Evolutionary conservation across 2,329 filamentous ascomycete genomes (phyloP).

Genomic region (Cladophialophora yegresii): DNA sequence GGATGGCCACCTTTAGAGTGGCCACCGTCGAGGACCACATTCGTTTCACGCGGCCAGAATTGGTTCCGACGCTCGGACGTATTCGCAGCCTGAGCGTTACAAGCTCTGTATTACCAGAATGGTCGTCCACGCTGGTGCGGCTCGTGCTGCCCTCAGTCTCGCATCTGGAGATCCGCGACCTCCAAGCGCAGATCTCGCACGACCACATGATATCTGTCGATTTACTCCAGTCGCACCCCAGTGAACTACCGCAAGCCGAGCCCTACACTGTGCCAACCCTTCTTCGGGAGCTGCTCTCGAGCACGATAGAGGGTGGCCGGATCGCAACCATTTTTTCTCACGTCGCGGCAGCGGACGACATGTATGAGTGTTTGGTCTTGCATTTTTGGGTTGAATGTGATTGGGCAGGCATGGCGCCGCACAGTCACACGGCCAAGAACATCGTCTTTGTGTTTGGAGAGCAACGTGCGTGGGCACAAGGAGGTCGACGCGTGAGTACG

Average conservation of each 20-base stretch:
- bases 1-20: not conserved
- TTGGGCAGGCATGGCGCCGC: not conserved
- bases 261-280: not conserved
- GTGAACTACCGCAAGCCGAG: not conserved
- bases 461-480: not conserved
- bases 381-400: not conserved
- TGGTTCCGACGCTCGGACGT: not conserved
- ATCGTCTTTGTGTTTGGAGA: not conserved
- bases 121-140: slow-evolving; percentile 2
- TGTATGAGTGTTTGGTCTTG: not conserved
- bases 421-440: not conserved
- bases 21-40: not conserved
- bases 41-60: slow-evolving; percentile 1
- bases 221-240: not conserved
- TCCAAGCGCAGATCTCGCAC: not conserved
- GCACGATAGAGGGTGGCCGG: not conserved
- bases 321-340: not conserved
- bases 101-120: not conserved
- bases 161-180: not conserved
- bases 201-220: not conserved
- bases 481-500: not conserved
- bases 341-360: not conserved
- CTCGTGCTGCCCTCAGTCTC: slow-evolving; percentile 1
- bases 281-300: not conserved
- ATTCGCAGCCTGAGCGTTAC: not conserved